A percentile compares a stretch with the other conserved stretches of the same genome.
phyloP scores from a whole-genome alignment of 1,284 basidiomycete genomes.

The Sporisorium iseilematis-ciliati region DNA sequence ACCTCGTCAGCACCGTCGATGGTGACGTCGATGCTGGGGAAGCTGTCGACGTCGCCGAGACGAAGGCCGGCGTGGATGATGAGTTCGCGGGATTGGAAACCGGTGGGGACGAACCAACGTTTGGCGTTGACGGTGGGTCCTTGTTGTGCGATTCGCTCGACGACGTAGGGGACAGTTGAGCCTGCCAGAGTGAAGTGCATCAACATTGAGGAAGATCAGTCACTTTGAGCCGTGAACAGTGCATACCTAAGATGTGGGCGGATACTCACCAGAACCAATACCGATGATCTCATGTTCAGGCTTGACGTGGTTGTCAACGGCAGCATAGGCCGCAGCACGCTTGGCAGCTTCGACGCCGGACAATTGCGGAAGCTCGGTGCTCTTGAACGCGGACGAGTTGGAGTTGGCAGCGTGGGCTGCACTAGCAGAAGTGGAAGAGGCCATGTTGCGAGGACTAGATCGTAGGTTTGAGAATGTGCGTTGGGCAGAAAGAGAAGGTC shows the following conservation, averaged over 20 bases:
- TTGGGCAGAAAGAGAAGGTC: neutral
- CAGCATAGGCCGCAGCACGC: slow-evolving; percentile 89
- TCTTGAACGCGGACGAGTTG: slow-evolving; percentile 41
- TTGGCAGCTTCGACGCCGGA: slow-evolving; percentile 75
- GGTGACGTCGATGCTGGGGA: slow-evolving; percentile 90
- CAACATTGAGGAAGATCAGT: neutral
- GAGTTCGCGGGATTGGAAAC: slow-evolving; percentile 95
- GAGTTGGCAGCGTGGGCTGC: slow-evolving; percentile 35
- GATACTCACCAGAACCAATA: slow-evolving; percentile 63
- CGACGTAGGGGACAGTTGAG: slow-evolving; percentile 97
- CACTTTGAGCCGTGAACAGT: neutral
- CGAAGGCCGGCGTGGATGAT: slow-evolving; percentile 82
- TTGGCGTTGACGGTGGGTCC: slow-evolving; percentile 80
- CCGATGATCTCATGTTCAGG: slow-evolving; percentile 82
- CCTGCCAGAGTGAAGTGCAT: slow-evolving; percentile 71
- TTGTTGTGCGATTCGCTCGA: slow-evolving; percentile 91
- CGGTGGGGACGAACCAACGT: slow-evolving; percentile 71
- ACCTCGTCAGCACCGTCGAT: slow-evolving; percentile 98
- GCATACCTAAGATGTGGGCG: too few species aligned
- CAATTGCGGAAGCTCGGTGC: slow-evolving; percentile 25
- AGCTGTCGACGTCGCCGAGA: slow-evolving; percentile 82
- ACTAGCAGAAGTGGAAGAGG: slow-evolving; percentile 15
- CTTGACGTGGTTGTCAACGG: slow-evolving; percentile 89
- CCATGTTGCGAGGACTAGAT: slow-evolving; percentile 27
- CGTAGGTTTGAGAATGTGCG: slow-evolving; percentile 10